These are phyloP conservation scores for Metarhizium anisopliae DNA, from an alignment of 2,329 filamentous ascomycete genomes.

Conservation along the genomic window DNA sequence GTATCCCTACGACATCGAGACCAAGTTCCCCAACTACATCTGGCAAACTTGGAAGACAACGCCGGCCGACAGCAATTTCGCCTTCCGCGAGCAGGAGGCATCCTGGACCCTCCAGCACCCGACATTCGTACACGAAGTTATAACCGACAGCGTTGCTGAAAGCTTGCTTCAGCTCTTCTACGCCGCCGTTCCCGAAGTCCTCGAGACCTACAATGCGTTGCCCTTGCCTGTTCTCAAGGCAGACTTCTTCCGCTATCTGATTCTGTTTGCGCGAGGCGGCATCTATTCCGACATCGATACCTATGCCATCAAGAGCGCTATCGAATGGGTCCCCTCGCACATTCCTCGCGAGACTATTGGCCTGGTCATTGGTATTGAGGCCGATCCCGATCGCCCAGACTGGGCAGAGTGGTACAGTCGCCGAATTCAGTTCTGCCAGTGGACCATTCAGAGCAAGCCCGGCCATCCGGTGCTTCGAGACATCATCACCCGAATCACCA, in stretches of 20 bases:
- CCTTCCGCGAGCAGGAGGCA: constrained; percentile 74
- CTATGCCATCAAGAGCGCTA: constrained; percentile 68
- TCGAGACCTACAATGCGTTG: constrained; percentile 66
- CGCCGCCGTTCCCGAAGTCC: constrained; percentile 67
- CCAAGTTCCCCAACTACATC: constrained; percentile 92
- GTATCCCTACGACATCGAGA: constrained; percentile 82
- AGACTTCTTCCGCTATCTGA: constrained; percentile 70
- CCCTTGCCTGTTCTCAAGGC: constrained; percentile 70
- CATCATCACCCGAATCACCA: constrained; percentile 76
- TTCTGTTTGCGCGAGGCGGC: constrained; percentile 51
- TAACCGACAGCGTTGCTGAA: constrained; percentile 80
- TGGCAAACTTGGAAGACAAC: constrained; percentile 98
- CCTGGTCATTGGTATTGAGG: constrained; percentile 89
- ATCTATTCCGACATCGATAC: constrained; percentile 93
- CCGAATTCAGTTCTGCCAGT: constrained; percentile 96
- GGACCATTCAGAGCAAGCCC: constrained; percentile 94
- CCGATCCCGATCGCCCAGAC: constrained; percentile 84
- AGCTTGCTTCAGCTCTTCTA: constrained; percentile 82
- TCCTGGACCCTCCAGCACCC: constrained; percentile 85
- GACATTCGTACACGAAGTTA: constrained; percentile 89
- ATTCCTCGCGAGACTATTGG: constrained; percentile 74
- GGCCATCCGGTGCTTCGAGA: constrained; percentile 88
- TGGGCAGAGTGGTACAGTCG: constrained; percentile 96
- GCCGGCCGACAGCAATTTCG: constrained; percentile 68
- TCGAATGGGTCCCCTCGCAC: constrained; percentile 75